Evolutionary conservation across 495 filamentous ascomycete genomes (phyloP).

Genomic region (Penicillium waksmanii): DNA sequence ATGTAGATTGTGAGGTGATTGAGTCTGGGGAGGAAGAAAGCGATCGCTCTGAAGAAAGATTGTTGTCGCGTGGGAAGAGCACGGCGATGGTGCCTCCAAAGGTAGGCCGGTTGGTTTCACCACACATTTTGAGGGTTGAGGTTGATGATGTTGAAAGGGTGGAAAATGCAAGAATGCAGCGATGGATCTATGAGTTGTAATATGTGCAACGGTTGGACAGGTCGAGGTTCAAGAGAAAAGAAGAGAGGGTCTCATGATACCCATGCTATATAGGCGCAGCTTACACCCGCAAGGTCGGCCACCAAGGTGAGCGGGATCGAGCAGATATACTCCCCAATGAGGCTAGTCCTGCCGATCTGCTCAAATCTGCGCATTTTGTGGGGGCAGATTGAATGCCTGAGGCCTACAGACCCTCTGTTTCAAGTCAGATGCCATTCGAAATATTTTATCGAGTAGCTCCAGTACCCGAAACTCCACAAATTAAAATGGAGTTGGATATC

Average conservation of each 20-base stretch:
- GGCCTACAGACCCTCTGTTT: too few species aligned
- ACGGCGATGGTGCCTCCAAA: conserved; percentile 34
- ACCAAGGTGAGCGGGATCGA: conserved; percentile 30
- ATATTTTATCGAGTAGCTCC: too few species aligned
- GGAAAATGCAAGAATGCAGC: background rate
- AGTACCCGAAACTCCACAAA: too few species aligned
- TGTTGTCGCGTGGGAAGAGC: conserved; percentile 27
- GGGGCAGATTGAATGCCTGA: background rate
- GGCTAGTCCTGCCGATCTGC: conserved; percentile 18
- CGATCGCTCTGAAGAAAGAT: conserved; percentile 26
- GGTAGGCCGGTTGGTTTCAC: conserved; percentile 27
- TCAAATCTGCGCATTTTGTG: conserved; percentile 24
- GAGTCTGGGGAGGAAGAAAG: conserved; percentile 36
- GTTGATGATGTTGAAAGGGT: conserved; percentile 8
- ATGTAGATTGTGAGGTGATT: conserved; percentile 20
- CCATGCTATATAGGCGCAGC: conserved; percentile 4
- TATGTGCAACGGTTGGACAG: background rate
- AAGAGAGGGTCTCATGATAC: too few species aligned
- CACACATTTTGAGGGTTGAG: conserved; percentile 22
- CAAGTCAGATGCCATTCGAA: too few species aligned
- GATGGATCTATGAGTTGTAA: background rate
- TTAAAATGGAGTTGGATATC: too few species aligned
- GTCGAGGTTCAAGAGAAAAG: background rate
- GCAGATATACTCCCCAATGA: conserved; percentile 22
- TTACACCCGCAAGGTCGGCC: conserved; percentile 20